phyloP scores from a whole-genome alignment of 2,329 filamentous ascomycete species.

The Sphaceloma murrayae region DNA sequence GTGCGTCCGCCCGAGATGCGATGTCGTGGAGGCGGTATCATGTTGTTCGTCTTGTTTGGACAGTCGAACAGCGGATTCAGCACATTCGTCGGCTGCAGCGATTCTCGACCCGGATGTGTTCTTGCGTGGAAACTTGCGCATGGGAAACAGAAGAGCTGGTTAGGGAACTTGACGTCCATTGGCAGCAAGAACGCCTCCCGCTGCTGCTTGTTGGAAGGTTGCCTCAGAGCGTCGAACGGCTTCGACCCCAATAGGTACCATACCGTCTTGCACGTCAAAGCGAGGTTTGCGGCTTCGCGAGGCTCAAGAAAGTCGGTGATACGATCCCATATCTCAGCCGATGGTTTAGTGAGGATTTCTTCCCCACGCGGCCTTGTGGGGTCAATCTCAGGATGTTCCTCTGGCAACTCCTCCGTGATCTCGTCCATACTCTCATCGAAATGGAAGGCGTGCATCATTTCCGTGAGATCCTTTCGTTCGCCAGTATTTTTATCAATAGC shows the following conservation, averaged over 20 bases:
- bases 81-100: slow-evolving; percentile 44
- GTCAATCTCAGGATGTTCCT: slow-evolving; percentile 16
- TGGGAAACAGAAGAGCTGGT: slow-evolving; percentile 50
- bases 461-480: slow-evolving; percentile 27
- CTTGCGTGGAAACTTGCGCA: slow-evolving; percentile 49
- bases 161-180: slow-evolving; percentile 44
- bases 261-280: slow-evolving; percentile 41
- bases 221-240: slow-evolving; percentile 33
- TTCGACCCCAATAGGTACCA: slow-evolving; percentile 34
- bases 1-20: slow-evolving; percentile 46
- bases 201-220: slow-evolving; percentile 37
- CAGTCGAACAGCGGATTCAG: slow-evolving; percentile 50
- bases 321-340: slow-evolving; percentile 38
- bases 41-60: slow-evolving; percentile 43
- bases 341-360: slow-evolving; percentile 36
- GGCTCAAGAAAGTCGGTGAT: slow-evolving; percentile 37
- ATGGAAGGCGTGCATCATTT: slow-evolving; percentile 32
- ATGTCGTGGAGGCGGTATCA: slow-evolving; percentile 38
- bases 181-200: slow-evolving; percentile 43
- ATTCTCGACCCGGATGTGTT: slow-evolving; percentile 44
- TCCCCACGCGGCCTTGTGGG: slow-evolving; percentile 26
- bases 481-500: slow-evolving; percentile 19
- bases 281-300: slow-evolving; percentile 41
- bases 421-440: slow-evolving; percentile 31
- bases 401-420: slow-evolving; percentile 23